phyloP scores from a whole-genome alignment of 257 asterid genomes.

The Penstemon eatonii region DNA sequence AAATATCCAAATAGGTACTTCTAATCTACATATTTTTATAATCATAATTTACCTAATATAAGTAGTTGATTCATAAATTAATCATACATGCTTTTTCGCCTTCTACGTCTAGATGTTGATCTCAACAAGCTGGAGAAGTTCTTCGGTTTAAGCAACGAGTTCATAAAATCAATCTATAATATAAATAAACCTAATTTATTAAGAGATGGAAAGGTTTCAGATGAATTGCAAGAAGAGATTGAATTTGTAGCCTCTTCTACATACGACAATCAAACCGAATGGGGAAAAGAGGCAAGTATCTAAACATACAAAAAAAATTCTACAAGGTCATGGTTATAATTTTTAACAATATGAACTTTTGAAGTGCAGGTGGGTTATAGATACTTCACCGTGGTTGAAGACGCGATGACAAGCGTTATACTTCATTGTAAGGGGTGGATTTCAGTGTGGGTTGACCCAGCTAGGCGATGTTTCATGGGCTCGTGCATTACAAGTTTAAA shows the following conservation, averaged over 20 bases:
- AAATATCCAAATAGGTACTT: constrained; percentile 25
- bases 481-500: constrained; percentile 37
- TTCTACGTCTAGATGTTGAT: constrained; percentile 33
- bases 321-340: no score
- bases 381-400: constrained; percentile 47
- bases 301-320: not conserved
- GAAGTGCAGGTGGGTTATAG: constrained; percentile 46
- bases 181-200: constrained; percentile 14
- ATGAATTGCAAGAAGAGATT: constrained; percentile 27
- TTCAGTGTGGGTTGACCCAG: constrained; percentile 40
- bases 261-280: constrained; percentile 43
- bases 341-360: no score
- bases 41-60: not conserved
- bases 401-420: constrained; percentile 39
- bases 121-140: constrained; percentile 30
- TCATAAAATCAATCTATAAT: constrained; percentile 35
- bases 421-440: constrained; percentile 55
- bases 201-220: constrained; percentile 24
- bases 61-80: not conserved
- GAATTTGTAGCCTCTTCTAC: constrained; percentile 45
- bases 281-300: constrained; percentile 55
- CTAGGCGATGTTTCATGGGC: constrained; percentile 46
- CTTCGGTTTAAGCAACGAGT: constrained; percentile 57
- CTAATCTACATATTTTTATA: not conserved
- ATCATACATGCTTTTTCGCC: not conserved